phyloP scores from a whole-genome alignment of 495 filamentous ascomycete genomes.

The Pyrenula aspistea region DNA sequence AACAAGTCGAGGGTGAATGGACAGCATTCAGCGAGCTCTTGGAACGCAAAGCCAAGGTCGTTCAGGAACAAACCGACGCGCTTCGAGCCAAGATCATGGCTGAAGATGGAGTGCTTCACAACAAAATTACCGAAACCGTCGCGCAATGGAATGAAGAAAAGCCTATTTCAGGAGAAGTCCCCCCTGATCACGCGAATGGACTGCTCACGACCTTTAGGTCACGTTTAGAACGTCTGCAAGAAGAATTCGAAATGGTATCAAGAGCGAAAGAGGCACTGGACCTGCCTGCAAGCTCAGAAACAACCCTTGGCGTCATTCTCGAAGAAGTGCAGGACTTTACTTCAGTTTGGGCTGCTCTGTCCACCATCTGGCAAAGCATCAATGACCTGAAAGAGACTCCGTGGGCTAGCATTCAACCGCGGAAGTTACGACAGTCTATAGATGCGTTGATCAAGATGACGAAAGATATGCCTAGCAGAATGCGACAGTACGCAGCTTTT shows the following conservation, averaged over 20 bases:
- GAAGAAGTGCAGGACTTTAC: conserved; percentile 99
- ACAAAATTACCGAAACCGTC: conserved; percentile 75
- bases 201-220: conserved; percentile 71
- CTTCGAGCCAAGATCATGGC: conserved; percentile 91
- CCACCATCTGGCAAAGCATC: conserved; percentile 92
- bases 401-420: conserved; percentile 86
- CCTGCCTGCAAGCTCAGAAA: conserved; percentile 65
- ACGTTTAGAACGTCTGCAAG: conserved; percentile 67
- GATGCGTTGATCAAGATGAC: conserved; percentile 94
- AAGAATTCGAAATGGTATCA: conserved; percentile 84
- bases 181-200: conserved; percentile 71
- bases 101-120: conserved; percentile 79
- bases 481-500: conserved; percentile 98
- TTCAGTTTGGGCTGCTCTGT: conserved; percentile 89
- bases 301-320: conserved; percentile 63
- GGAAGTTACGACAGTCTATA: conserved; percentile 78
- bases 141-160: conserved; percentile 89
- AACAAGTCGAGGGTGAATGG: conserved; percentile 93
- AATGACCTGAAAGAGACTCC: conserved; percentile 84
- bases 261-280: conserved; percentile 95
- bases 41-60: conserved; percentile 78
- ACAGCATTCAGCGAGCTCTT: conserved; percentile 79
- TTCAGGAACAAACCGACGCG: conserved; percentile 89
- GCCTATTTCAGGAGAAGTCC: conserved; percentile 86
- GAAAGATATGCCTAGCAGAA: conserved; percentile 97